Conservation (phyloP, 352 stramenopile species). For the Pythium phragmiticola region DNA sequence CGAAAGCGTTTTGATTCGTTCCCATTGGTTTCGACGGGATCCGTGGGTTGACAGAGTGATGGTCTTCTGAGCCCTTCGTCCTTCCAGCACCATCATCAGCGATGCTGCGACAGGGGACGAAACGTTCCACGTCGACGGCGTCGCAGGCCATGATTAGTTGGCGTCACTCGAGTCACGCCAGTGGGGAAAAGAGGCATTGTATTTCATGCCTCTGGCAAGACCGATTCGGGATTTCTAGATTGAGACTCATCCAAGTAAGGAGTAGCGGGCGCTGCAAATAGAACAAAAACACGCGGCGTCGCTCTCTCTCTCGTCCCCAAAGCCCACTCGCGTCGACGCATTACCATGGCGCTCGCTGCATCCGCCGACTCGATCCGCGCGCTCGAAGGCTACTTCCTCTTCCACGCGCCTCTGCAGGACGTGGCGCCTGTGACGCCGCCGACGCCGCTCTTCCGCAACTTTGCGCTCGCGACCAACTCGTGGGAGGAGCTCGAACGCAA, state of each 20-base stretch:
- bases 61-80: slow-evolving; percentile 2
- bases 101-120: slow-evolving; percentile 14
- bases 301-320: neutral
- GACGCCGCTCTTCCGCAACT: slow-evolving; percentile 26
- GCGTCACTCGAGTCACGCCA: neutral
- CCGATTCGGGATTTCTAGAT: neutral
- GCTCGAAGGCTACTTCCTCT: slow-evolving; percentile 30
- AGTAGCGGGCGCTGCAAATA: neutral
- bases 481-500: slow-evolving; percentile 33
- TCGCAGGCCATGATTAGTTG: slow-evolving; percentile 18
- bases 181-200: neutral
- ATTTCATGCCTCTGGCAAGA: neutral
- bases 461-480: slow-evolving; percentile 30
- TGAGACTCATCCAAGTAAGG: neutral
- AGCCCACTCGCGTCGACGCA: neutral
- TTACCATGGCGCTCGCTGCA: slow-evolving; percentile 22
- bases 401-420: slow-evolving; percentile 1
- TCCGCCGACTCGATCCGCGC: slow-evolving; percentile 25
- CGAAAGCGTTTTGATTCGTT: neutral
- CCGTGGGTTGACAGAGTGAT: slow-evolving; percentile 11
- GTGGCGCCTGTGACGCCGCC: neutral
- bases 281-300: neutral
- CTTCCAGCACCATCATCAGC: neutral
- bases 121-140: slow-evolving; percentile 21
- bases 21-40: neutral